Evolutionary conservation across 108 stramenopile genomes (phyloP).

Genomic region (Fragilaria crotonensis): DNA sequence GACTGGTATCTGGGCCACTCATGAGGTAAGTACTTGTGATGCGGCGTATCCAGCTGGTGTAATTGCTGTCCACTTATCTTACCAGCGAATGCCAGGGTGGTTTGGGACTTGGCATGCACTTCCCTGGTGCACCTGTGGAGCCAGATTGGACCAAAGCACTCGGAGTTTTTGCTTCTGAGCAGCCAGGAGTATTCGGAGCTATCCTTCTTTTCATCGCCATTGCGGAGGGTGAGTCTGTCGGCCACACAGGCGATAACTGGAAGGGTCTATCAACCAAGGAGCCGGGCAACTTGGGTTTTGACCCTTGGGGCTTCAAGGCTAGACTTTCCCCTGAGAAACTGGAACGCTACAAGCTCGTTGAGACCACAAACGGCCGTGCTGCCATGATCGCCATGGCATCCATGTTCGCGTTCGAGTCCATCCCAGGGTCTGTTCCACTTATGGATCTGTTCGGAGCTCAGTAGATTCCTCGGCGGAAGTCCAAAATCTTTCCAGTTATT

Average conservation of each 20-base stretch:
- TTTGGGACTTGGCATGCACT: slow-evolving; percentile 78
- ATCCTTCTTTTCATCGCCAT: slow-evolving; percentile 71
- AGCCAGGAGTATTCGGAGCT: slow-evolving; percentile 65
- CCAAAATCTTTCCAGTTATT: too few relatives aligned
- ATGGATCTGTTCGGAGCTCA: slow-evolving; percentile 78
- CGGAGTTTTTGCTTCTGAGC: slow-evolving; percentile 62
- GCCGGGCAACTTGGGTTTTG: slow-evolving; percentile 77
- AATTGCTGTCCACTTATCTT: neutral
- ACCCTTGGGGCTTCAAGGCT: slow-evolving; percentile 67
- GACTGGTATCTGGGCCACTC: slow-evolving; percentile 86
- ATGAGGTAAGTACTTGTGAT: slow-evolving; percentile 21
- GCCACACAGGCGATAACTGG: slow-evolving; percentile 88
- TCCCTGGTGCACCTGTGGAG: slow-evolving; percentile 73
- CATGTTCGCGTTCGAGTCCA: slow-evolving; percentile 73
- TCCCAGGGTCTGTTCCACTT: slow-evolving; percentile 84
- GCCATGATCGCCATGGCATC: slow-evolving; percentile 92
- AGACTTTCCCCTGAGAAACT: slow-evolving; percentile 51
- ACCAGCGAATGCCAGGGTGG: slow-evolving; percentile 28
- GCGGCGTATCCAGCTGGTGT: neutral
- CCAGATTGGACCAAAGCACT: slow-evolving; percentile 85
- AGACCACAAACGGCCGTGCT: slow-evolving; percentile 81
- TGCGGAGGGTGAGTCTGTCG: slow-evolving; percentile 81
- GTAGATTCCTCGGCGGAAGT: slow-evolving; percentile 48
- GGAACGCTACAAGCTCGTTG: slow-evolving; percentile 73
- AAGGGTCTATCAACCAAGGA: slow-evolving; percentile 76